phyloP scores from a whole-genome alignment of 371 early-diverging fungal genomes.

The Haplosporangium sp. region DNA sequence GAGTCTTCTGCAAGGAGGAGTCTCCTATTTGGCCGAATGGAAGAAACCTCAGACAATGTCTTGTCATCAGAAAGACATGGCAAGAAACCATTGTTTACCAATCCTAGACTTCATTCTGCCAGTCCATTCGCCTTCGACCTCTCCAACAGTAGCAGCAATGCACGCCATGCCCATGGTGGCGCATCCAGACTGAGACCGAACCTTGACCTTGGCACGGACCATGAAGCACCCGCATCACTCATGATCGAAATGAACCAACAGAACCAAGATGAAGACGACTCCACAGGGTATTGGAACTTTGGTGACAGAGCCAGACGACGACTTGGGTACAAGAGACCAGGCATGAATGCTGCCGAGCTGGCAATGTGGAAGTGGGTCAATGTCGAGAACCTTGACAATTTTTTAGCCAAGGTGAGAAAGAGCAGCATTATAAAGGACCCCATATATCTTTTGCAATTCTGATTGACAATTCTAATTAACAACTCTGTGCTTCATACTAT shows the following conservation, averaged over 20 bases:
- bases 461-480: not conserved
- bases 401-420: conserved; percentile 73
- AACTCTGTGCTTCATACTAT: not conserved
- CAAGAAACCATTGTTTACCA: conserved; percentile 8
- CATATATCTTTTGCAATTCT: not conserved
- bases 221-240: conserved; percentile 73
- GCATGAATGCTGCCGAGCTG: conserved; percentile 66
- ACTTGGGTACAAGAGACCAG: conserved; percentile 49
- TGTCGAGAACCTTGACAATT: conserved; percentile 83
- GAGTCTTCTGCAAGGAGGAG: conserved; percentile 23
- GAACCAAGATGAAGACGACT: conserved; percentile 26
- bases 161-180: conserved; percentile 3
- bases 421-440: no score
- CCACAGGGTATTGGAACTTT: conserved; percentile 26
- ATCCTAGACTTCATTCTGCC: conserved; percentile 9
- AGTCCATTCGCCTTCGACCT: conserved; percentile 20
- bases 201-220: conserved; percentile 50
- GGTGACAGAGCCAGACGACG: conserved; percentile 27
- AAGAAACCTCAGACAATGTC: not conserved
- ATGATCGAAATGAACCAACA: conserved; percentile 64
- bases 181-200: conserved; percentile 13
- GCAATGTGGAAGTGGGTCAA: conserved; percentile 90
- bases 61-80: conserved; percentile 3
- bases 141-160: conserved; percentile 3
- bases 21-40: conserved; percentile 14